These are phyloP conservation scores for Setomelanomma holmii DNA, from an alignment of 2,329 filamentous ascomycete genomes.

Conservation along the genomic window DNA sequence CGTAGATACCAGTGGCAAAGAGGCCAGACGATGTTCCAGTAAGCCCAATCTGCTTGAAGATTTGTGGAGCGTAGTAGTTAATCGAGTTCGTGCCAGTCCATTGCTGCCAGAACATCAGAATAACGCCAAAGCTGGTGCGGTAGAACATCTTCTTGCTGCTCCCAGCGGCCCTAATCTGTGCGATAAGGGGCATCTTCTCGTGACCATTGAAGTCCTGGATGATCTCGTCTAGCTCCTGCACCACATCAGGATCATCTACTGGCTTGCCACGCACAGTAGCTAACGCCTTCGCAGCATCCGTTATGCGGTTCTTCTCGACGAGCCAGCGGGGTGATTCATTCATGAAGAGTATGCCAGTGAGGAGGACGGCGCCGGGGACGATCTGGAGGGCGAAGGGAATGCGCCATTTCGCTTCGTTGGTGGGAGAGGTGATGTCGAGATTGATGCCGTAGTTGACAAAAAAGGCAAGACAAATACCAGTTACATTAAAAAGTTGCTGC, in stretches of 20 bases:
- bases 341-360: slow-evolving; percentile 59
- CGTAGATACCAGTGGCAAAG: slow-evolving; percentile 57
- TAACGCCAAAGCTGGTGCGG: slow-evolving; percentile 50
- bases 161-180: slow-evolving; percentile 49
- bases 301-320: slow-evolving; percentile 58
- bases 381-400: slow-evolving; percentile 62
- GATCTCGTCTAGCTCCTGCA: slow-evolving; percentile 53
- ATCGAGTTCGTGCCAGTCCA: slow-evolving; percentile 48
- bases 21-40: slow-evolving; percentile 48
- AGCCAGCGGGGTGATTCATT: slow-evolving; percentile 63
- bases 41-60: slow-evolving; percentile 53
- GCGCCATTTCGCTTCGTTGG: slow-evolving; percentile 60
- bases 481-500: slow-evolving; percentile 52
- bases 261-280: slow-evolving; percentile 48
- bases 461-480: slow-evolving; percentile 58
- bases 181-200: slow-evolving; percentile 49
- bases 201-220: slow-evolving; percentile 52
- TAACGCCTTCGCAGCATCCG: slow-evolving; percentile 53
- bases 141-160: slow-evolving; percentile 50
- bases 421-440: slow-evolving; percentile 49
- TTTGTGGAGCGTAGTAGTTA: slow-evolving; percentile 55
- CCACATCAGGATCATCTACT: slow-evolving; percentile 44
- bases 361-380: slow-evolving; percentile 58
- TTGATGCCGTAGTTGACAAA: slow-evolving; percentile 62
- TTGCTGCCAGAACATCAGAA: slow-evolving; percentile 55